phyloP scores from a whole-genome alignment of 345 rosid genomes.

The Bretschneidera sinensis region DNA sequence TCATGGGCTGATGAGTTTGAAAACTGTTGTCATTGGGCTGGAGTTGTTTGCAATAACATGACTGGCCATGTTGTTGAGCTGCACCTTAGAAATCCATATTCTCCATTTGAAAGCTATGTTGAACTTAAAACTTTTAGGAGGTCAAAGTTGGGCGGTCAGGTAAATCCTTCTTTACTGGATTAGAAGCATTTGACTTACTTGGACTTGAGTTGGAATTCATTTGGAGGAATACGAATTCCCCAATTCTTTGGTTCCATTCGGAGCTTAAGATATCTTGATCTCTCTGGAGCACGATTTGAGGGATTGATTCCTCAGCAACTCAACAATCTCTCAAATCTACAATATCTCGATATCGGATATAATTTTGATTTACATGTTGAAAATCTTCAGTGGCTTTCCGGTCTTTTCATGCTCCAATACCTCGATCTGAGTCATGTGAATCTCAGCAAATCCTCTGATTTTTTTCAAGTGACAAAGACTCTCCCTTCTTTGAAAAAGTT shows the following conservation, averaged over 20 bases:
- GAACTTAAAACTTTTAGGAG: background rate
- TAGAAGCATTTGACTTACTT: constrained; percentile 18
- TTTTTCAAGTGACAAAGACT: constrained; percentile 2
- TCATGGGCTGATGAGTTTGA: too few species aligned
- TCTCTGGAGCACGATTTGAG: constrained; percentile 15
- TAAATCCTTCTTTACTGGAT: constrained; percentile 18
- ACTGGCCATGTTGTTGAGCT: constrained; percentile 23
- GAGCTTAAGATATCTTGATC: constrained; percentile 12
- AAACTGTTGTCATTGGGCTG: constrained; percentile 31
- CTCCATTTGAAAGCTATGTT: background rate
- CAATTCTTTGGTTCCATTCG: constrained; percentile 12
- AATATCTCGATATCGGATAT: constrained; percentile 12
- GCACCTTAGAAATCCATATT: constrained; percentile 1
- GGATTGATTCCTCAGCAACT: constrained; percentile 22
- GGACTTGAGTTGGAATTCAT: constrained; percentile 20
- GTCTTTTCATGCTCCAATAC: constrained; percentile 12
- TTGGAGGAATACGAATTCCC: constrained; percentile 2
- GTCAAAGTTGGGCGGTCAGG: constrained; percentile 17
- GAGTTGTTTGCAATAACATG: constrained; percentile 20
- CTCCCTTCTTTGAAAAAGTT: constrained; percentile 21
- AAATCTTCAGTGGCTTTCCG: constrained; percentile 23
- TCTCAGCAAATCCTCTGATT: constrained; percentile 11
- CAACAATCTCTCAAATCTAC: constrained; percentile 26
- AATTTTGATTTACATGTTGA: background rate
- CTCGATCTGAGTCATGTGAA: constrained; percentile 15